These are phyloP conservation scores for Coemansia sp. DNA, from an alignment of 192 early-diverging fungal genomes.

Conservation along the genomic window DNA sequence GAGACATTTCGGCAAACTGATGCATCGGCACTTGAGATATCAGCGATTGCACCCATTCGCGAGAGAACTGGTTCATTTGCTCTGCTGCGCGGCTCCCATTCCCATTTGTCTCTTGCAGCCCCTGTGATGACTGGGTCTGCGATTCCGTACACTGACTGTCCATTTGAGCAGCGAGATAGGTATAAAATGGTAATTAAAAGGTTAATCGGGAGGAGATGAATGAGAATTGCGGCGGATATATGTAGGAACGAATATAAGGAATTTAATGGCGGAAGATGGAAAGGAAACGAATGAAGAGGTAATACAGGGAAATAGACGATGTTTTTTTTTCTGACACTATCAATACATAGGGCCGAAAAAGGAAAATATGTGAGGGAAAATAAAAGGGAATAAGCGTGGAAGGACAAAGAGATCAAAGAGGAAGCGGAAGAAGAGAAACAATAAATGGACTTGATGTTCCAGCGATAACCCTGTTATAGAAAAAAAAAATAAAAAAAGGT, in stretches of 20 bases:
- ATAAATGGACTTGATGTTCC: background rate
- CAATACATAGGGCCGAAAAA: background rate
- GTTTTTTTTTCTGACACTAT: background rate
- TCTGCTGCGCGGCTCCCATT: background rate
- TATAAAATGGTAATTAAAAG: background rate
- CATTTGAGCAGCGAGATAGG: background rate
- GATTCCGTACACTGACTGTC: background rate
- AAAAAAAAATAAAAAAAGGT: background rate
- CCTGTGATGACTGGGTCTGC: background rate
- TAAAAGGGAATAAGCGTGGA: background rate
- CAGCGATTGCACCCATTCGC: conserved; percentile 34
- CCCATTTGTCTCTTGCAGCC: background rate
- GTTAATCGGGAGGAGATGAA: background rate
- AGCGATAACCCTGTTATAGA: background rate
- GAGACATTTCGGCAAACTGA: conserved; percentile 10
- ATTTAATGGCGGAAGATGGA: background rate
- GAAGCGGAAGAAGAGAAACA: background rate
- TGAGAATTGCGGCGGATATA: background rate
- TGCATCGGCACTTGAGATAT: conserved; percentile 13
- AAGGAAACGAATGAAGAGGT: background rate
- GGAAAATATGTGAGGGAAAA: background rate
- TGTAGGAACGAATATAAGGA: too few species aligned
- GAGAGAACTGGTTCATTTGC: conserved; percentile 10
- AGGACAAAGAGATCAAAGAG: background rate
- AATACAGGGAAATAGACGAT: background rate